Base-by-base conservation (phyloP, 2,329 filamentous ascomycete species). In the Gnomoniopsis smithogilvyi region DNA sequence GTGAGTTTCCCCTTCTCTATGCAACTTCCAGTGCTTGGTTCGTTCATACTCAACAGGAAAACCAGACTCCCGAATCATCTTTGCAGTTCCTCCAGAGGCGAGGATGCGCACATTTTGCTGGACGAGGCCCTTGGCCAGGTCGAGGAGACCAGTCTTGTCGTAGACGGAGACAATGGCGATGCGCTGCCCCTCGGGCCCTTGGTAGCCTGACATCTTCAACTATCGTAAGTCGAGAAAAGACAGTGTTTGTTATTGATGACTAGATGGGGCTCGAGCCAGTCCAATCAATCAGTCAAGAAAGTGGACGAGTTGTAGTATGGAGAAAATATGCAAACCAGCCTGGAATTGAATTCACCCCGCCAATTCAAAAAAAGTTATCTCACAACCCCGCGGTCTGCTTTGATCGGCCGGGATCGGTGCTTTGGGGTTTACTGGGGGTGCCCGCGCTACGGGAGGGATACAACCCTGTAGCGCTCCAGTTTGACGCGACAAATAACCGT, bases 141-240 rank as follows among this genome's bases (percentile, higher is more conserved):
- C 93, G 66, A 97, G 80, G 66, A 96, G 85, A 62, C 93, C 95
- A 58, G 94, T 98, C 87, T 99, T 99, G 84, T 99, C 92, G 74
- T 95, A 98, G 80, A 98, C 95, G 66, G 94, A 98, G 73, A 99
- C 84, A 72, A 99, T 98, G 66, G 95, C 95, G 81, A 83, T 84
- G 72, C 83, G 80, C 72, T 85, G 83, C 62, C 74, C 69, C 60
- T 62, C 65, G 59, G 67, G 68, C n/a, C 21, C 52, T 30, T 55
- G 52, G 45, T 43, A 21, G 53, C 21, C 21, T 24, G 53, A 43
- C 53, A 56, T 56, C 30, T 30, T 56, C 45, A 36, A 21, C 24
- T n/a, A 30, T 41, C n/a, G 53, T 38, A 14, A 24, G 43, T 24
- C 33, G 21, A 21, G 33, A 15, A 6, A 14, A 8, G 21, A 8